Percentiles rank a stretch among this genome's conserved stretches.
Conservation (phyloP, 139 green algal genomes). For the Mesostigma viride region DNA sequence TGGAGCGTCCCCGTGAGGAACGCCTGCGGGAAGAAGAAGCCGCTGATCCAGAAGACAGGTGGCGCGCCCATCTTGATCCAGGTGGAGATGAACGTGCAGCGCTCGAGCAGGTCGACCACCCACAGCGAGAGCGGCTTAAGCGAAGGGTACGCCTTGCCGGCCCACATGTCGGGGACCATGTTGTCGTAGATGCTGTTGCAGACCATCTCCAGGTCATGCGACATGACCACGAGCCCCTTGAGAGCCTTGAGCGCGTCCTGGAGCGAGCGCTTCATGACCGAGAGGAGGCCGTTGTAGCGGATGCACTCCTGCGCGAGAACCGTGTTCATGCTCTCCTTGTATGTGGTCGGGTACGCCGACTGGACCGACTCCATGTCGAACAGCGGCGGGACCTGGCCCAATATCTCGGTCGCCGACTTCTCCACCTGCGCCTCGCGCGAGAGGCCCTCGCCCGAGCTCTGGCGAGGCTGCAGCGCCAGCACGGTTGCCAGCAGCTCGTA, state of each 20-base stretch:
- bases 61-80: conserved; percentile 55
- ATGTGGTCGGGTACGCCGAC: conserved; percentile 54
- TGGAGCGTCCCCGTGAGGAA: conserved; percentile 78
- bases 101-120: conserved; percentile 62
- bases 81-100: conserved; percentile 48
- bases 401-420: conserved; percentile 39
- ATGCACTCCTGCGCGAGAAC: conserved; percentile 58
- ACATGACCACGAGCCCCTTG: conserved; percentile 58
- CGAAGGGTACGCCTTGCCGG: conserved; percentile 62
- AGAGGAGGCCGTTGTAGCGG: conserved; percentile 59
- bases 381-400: conserved; percentile 25
- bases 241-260: conserved; percentile 49
- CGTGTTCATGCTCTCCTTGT: conserved; percentile 81
- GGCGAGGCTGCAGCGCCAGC: conserved; percentile 59
- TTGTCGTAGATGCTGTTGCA: conserved; percentile 65
- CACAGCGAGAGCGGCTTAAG: conserved; percentile 71
- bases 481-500: conserved; percentile 61
- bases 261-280: conserved; percentile 45
- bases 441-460: conserved; percentile 29
- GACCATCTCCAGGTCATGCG: conserved; percentile 58
- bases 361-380: conserved; percentile 60
- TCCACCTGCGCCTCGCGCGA: conserved; percentile 43
- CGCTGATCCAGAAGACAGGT: conserved; percentile 64
- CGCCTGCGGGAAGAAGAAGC: conserved; percentile 75
- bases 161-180: conserved; percentile 69